A percentile compares a stretch with the other conserved stretches of the same genome.
Evolutionary conservation across 2,329 filamentous ascomycete species (phyloP).

Genomic region (Xylaria multiplex): DNA sequence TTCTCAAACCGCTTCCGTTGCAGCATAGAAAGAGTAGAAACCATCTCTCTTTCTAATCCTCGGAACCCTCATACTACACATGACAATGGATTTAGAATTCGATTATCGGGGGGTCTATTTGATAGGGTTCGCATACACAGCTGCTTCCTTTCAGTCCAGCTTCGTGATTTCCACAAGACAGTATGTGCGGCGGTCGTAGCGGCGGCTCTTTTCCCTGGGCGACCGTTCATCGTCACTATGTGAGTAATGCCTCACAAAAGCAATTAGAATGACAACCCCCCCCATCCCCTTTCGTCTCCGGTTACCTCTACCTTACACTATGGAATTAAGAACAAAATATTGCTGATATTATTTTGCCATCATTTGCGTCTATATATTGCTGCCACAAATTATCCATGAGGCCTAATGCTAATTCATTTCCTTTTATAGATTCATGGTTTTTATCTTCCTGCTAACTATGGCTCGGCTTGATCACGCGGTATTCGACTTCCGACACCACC

Average conservation of each 20-base stretch:
- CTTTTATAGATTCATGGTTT: background rate
- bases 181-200: background rate
- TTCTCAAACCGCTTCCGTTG: too few species aligned
- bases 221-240: background rate
- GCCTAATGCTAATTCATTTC: background rate
- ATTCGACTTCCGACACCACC: too few species aligned
- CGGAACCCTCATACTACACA: background rate
- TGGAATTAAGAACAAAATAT: background rate
- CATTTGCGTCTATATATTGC: background rate
- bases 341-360: background rate
- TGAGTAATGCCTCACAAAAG: background rate
- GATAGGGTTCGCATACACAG: background rate
- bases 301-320: background rate
- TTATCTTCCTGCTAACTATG: background rate
- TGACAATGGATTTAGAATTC: background rate
- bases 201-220: background rate
- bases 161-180: too few species aligned
- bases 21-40: background rate
- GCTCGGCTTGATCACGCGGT: background rate
- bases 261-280: background rate
- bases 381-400: too few species aligned
- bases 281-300: background rate
- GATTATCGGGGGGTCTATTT: background rate
- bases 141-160: too few species aligned
- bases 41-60: background rate